Conservation (phyloP, 2,329 filamentous ascomycete species). For the Corniculantispora saksenae region DNA sequence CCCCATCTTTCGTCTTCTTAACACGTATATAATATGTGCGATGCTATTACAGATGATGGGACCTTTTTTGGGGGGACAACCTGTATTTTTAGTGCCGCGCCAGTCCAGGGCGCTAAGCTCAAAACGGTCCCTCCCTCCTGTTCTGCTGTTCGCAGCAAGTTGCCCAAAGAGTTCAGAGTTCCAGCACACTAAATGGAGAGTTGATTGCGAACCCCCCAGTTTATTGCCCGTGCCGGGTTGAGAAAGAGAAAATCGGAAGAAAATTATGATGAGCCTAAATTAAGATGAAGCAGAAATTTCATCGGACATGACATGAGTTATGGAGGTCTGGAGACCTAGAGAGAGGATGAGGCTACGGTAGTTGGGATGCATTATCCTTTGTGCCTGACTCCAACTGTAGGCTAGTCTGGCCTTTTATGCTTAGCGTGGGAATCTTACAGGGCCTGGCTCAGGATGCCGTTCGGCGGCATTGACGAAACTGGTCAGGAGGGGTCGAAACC, state of each 20-base stretch:
- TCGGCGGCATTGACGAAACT: neutral
- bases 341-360: neutral
- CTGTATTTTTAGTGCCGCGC: neutral
- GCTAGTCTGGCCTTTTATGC: neutral
- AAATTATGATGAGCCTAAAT: too few relatives aligned
- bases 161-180: neutral
- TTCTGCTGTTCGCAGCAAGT: neutral
- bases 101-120: neutral
- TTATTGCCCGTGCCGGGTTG: neutral
- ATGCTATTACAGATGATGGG: neutral
- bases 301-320: neutral
- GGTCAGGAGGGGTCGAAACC: neutral
- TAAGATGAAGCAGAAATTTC: neutral
- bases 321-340: neutral
- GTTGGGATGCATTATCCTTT: neutral
- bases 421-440: constrained; percentile 5
- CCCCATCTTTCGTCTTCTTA: too few relatives aligned
- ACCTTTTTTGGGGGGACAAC: neutral
- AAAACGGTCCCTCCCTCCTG: neutral
- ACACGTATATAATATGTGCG: neutral
- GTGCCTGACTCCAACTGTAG: neutral
- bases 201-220: too few relatives aligned
- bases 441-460: neutral
- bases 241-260: neutral
- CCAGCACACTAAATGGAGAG: neutral